Evolutionary conservation across 495 filamentous ascomycete genomes (phyloP).

Genomic region (Penicillium bovifimosum): DNA sequence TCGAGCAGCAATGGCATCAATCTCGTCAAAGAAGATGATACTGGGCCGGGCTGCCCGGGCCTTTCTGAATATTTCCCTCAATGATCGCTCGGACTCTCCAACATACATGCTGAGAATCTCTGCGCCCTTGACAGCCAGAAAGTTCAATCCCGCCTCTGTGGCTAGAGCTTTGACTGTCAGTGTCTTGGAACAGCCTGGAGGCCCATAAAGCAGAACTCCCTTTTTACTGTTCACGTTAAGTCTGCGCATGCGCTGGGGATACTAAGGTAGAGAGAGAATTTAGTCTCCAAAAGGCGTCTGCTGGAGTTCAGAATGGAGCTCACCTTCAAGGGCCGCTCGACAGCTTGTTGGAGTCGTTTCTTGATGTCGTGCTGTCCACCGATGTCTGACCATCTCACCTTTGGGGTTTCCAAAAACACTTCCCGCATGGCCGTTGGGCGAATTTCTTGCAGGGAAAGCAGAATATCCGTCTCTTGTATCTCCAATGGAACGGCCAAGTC

Average conservation of each 20-base stretch:
- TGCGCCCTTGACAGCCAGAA: constrained; percentile 93
- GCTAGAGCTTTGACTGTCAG: constrained; percentile 89
- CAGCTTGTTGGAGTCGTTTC: constrained; percentile 55
- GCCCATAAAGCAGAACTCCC: constrained; percentile 87
- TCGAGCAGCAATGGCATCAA: constrained; percentile 84
- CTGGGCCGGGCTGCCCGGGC: constrained; percentile 81
- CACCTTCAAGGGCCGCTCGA: constrained; percentile 64
- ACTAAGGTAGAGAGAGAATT: constrained; percentile 26
- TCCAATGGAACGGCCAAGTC: constrained; percentile 16
- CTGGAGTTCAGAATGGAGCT: neutral
- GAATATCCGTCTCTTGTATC: constrained; percentile 46
- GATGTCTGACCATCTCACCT: constrained; percentile 83
- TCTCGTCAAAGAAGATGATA: constrained; percentile 98
- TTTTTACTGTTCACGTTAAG: constrained; percentile 64
- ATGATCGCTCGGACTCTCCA: constrained; percentile 85
- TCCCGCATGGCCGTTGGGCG: constrained; percentile 87
- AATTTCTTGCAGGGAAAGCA: constrained; percentile 50
- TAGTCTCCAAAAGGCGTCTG: neutral
- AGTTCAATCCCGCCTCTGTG: constrained; percentile 87
- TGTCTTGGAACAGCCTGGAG: constrained; percentile 94
- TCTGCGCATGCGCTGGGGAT: constrained; percentile 53
- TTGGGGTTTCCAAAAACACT: constrained; percentile 81
- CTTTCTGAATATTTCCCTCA: constrained; percentile 83
- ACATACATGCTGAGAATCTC: constrained; percentile 97
- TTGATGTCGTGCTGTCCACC: constrained; percentile 84